phyloP scores from a whole-genome alignment of 257 asterid genomes.

The Rauvolfia tetraphylla region DNA sequence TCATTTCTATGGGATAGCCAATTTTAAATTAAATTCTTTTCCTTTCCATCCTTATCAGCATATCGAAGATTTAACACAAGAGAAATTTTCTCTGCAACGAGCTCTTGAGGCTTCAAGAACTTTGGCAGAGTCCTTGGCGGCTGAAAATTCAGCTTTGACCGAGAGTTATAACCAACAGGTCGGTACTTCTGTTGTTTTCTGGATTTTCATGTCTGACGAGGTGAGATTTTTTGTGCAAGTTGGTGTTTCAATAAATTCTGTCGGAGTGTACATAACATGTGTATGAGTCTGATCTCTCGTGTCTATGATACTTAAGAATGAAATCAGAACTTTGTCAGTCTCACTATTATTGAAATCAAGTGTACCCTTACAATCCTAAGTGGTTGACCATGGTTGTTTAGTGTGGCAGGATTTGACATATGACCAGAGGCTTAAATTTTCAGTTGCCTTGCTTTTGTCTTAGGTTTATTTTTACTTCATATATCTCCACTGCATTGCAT shows the following conservation, averaged over 20 bases:
- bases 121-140: constrained; percentile 83
- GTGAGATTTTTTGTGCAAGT: not conserved
- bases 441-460: not conserved
- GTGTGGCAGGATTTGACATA: not conserved
- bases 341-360: not conserved
- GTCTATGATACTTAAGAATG: not conserved
- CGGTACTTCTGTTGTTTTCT: constrained; percentile 10
- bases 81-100: constrained; percentile 92
- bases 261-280: not conserved
- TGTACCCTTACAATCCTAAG: not conserved
- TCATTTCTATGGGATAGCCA: not conserved
- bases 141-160: constrained; percentile 92
- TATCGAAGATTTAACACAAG: constrained; percentile 95
- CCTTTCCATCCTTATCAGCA: constrained; percentile 48
- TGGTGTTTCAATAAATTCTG: not conserved
- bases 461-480: not conserved
- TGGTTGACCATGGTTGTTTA: not conserved
- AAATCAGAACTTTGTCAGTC: not conserved
- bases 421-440: not conserved
- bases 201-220: not conserved
- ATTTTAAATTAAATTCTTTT: not conserved
- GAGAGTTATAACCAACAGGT: constrained; percentile 95
- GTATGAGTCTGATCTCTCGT: not conserved
- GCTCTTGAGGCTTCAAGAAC: constrained; percentile 91
- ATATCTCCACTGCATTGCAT: not conserved